Conservation (phyloP, 768 basidiomycete genomes). For the Termitomyces sp. region DNA sequence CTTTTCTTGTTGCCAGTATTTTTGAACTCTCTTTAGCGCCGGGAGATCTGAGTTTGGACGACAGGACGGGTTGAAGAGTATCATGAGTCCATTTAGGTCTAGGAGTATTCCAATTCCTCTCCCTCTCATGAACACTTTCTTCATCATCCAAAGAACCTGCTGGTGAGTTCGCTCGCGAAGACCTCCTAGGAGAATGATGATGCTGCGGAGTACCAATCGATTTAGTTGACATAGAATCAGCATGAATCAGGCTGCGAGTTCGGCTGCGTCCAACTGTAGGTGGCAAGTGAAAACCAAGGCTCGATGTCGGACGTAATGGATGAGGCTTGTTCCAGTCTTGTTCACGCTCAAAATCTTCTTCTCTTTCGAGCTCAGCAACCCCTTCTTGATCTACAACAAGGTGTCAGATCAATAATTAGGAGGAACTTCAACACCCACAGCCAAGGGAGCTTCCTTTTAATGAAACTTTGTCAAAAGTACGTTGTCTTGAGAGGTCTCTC, state of each 20-base stretch:
- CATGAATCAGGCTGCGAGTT: constrained; percentile 24
- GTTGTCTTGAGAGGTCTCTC: constrained; percentile 18
- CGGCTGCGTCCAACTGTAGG: constrained; percentile 10
- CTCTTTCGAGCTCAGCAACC: constrained; percentile 6
- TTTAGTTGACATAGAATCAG: constrained; percentile 27
- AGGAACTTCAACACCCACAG: constrained; percentile 30
- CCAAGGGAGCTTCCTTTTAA: constrained; percentile 42
- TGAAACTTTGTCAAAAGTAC: constrained; percentile 35
- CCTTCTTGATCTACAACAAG: constrained; percentile 38
- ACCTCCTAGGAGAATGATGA: constrained; percentile 23
- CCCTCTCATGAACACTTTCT: constrained; percentile 34
- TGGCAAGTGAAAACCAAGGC: constrained; percentile 34
- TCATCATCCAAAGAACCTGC: constrained; percentile 24
- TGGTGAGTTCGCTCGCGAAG: constrained; percentile 39
- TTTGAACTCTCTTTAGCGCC: constrained; percentile 10
- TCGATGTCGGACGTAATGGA: constrained; percentile 36
- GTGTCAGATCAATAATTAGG: neutral
- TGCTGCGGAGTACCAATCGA: constrained; percentile 20
- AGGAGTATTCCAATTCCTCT: constrained; percentile 70
- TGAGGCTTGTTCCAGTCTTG: constrained; percentile 50
- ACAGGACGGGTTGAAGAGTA: constrained; percentile 7
- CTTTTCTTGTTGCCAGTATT: constrained; percentile 16
- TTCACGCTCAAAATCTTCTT: constrained; percentile 21
- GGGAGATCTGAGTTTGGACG: constrained; percentile 9
- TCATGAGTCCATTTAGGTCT: constrained; percentile 45